Evolutionary conservation across 2,329 filamentous ascomycete genomes (phyloP).

Genomic region (Neoascochyta sp.): DNA sequence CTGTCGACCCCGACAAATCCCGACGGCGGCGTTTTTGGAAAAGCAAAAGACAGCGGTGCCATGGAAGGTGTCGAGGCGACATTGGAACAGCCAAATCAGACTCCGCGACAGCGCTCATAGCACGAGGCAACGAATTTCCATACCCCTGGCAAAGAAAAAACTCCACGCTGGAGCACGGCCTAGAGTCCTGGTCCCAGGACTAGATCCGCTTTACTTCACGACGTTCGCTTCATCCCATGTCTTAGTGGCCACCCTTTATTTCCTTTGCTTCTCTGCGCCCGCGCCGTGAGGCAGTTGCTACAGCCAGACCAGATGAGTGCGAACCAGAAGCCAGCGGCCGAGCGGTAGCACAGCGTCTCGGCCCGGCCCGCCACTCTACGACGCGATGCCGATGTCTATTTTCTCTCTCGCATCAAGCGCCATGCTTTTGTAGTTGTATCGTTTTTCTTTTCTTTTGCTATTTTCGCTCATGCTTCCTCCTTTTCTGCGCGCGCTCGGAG

Average conservation of each 20-base stretch:
- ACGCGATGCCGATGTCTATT: too few species aligned
- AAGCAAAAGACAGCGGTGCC: conserved; percentile 15
- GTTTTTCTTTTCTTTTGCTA: conserved; percentile 3
- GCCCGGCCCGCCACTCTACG: too few species aligned
- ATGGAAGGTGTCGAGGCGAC: conserved; percentile 29
- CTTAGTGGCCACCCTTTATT: conserved; percentile 23
- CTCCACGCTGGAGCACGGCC: background rate
- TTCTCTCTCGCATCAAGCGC: conserved; percentile 1
- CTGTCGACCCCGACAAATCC: conserved; percentile 37
- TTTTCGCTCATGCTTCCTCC: conserved; percentile 3
- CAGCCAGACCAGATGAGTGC: too few species aligned
- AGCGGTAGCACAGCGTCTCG: too few species aligned
- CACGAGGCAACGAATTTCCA: conserved; percentile 1
- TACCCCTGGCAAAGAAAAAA: background rate
- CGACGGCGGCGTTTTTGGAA: conserved; percentile 19
- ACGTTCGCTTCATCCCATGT: conserved; percentile 35
- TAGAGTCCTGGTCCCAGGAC: conserved; percentile 1
- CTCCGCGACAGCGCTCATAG: conserved; percentile 8
- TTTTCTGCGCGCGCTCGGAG: too few species aligned
- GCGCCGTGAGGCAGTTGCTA: conserved; percentile 6
- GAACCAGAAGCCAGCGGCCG: too few species aligned
- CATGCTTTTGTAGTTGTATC: conserved; percentile 10
- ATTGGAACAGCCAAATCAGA: conserved; percentile 6
- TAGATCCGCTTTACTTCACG: conserved; percentile 16
- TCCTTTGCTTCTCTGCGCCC: conserved; percentile 12